Base-by-base conservation (phyloP, 208 protist species). In the Trypanosoma mega region DNA sequence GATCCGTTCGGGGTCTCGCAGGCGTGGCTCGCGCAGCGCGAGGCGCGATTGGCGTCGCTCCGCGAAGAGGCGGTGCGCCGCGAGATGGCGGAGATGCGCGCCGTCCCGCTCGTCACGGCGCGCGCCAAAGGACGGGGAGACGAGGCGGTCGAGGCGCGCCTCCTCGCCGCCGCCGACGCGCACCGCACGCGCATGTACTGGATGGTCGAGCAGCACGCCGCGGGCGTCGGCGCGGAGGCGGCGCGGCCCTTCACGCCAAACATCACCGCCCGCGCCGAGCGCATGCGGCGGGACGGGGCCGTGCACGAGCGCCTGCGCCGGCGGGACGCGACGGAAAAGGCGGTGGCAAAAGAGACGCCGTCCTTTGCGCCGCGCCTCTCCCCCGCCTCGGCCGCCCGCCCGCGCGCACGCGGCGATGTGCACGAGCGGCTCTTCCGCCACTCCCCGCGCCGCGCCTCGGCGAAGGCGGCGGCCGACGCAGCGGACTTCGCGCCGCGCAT, bases 291-390 rank as follows among this genome's bases (percentile, higher is more conserved):
- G 14, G 24, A 61, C 23, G 69, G 80, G 37, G 61, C 58, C 43
- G 85, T 89, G 26, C 73, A 80, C 51, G 76, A 82, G n/a, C 78
- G 85, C 29, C 73, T 92, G 30, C 83, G 76, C 70, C 54, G 68
- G 26, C 47, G 31, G 47, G 36, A 18, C 20, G 37, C 30, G 46
- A 47, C 2, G 33, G 7, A 31, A 3, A 24, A 14, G 21, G 18
- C 16, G 11, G 37, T 4, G 2, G 16, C 43, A 51, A n/a, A n/a
- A n/a, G n/a, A n/a, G n/a, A n/a, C n/a, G n/a, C n/a, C n/a, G 61
- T 87, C 82, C 53, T 89, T 89, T 72, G 66, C 55, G 0, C 81
- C 85, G 2, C 50, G 49, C 14, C 65, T 87, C 1, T 73, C 72
- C 4, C 48, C 68, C n/a, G 66, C 67, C 18, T 90, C 78, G 8